Percentiles rank a stretch among this genome's conserved stretches.
phyloP scores from a whole-genome alignment of 306 rosid species.

The Begonia loranthoides region DNA sequence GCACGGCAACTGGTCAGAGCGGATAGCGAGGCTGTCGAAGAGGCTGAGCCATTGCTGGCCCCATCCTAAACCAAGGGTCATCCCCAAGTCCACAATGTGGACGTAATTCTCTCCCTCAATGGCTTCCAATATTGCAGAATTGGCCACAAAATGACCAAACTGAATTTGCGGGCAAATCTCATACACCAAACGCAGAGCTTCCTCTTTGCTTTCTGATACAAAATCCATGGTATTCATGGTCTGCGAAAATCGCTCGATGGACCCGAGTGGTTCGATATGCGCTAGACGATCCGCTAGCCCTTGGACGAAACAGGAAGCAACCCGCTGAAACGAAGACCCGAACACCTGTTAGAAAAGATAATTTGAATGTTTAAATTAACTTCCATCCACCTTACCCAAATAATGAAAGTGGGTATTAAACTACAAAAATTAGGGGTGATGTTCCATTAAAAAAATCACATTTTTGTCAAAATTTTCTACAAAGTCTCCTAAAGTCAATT shows the following conservation, averaged over 20 bases:
- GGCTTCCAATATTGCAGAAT: conserved; percentile 70
- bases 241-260: conserved; percentile 19
- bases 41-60: conserved; percentile 62
- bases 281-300: conserved; percentile 50
- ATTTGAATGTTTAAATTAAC: no score
- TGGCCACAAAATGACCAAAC: conserved; percentile 81
- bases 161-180: conserved; percentile 67
- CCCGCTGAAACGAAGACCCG: conserved; percentile 77
- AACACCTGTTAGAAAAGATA: conserved; percentile 10
- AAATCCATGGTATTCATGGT: conserved; percentile 33
- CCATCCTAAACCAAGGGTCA: conserved; percentile 47
- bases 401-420: no score
- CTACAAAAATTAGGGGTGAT: no score
- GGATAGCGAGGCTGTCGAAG: conserved; percentile 35
- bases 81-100: conserved; percentile 68
- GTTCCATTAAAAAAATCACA: no score
- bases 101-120: conserved; percentile 69
- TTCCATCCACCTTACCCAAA: no score
- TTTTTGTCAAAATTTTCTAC: no score
- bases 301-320: conserved; percentile 78
- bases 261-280: conserved; percentile 40
- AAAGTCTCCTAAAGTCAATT: no score
- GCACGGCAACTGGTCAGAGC: conserved; percentile 10
- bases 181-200: conserved; percentile 57
- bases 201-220: conserved; percentile 39